Percentiles rank a stretch among this genome's conserved stretches.
Evolutionary conservation across 129 eudicot genomes (phyloP).

Genomic region (Artemisia argyi): DNA sequence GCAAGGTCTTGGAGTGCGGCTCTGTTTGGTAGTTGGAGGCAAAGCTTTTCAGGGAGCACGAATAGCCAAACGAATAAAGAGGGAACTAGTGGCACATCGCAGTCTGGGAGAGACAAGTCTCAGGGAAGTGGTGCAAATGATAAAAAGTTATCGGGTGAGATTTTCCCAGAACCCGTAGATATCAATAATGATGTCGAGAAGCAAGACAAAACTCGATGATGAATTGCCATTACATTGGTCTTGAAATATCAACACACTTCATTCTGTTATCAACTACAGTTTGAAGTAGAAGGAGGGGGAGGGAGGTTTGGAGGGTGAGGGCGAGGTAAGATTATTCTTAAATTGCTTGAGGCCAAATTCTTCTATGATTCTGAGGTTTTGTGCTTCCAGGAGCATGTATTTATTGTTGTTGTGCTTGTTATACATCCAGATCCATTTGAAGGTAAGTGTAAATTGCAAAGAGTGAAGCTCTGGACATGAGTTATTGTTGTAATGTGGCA

Average conservation of each 20-base stretch:
- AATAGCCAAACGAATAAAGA: constrained; percentile 38
- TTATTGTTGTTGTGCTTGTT: constrained; percentile 31
- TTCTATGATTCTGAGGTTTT: constrained; percentile 28
- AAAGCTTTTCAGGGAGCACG: constrained; percentile 63
- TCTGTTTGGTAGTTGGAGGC: constrained; percentile 80
- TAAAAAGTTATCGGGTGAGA: constrained; percentile 54
- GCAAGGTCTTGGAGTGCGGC: constrained; percentile 72
- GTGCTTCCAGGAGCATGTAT: constrained; percentile 30
- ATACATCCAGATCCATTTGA: constrained; percentile 32
- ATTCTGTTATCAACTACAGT: neutral
- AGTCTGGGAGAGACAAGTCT: constrained; percentile 46
- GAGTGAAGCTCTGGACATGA: constrained; percentile 27
- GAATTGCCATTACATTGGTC: constrained; percentile 6
- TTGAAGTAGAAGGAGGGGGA: neutral
- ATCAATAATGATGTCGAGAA: constrained; percentile 37
- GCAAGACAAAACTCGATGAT: constrained; percentile 38
- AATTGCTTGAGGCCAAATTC: constrained; percentile 24
- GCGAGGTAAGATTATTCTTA: neutral
- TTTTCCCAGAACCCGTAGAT: constrained; percentile 59
- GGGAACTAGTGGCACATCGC: constrained; percentile 33
- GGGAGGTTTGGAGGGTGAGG: neutral
- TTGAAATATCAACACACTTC: constrained; percentile 4
- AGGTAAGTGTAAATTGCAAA: constrained; percentile 29
- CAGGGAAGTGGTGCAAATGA: constrained; percentile 65
- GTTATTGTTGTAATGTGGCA: constrained; percentile 13